phyloP scores from a whole-genome alignment of 1,284 basidiomycete genomes.

The Boletellus sp. region DNA sequence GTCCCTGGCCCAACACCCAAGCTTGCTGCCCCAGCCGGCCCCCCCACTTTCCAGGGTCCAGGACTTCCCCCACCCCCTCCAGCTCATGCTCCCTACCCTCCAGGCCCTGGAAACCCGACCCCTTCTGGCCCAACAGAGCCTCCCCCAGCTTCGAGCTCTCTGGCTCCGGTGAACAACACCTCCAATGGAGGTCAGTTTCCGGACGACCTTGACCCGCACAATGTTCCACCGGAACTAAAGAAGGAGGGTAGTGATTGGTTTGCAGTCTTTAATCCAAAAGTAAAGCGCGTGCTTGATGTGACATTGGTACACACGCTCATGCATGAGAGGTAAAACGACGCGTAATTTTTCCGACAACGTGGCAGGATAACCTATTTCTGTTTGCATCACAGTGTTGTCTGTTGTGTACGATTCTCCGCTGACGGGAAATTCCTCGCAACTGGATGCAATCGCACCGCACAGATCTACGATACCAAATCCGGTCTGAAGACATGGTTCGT shows the following conservation, averaged over 20 bases:
- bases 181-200: conserved; percentile 38
- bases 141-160: conserved; percentile 18
- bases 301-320: conserved; percentile 84
- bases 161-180: conserved; percentile 27
- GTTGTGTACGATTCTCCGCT: conserved; percentile 80
- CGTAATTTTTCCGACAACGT: background rate
- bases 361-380: conserved; percentile 10
- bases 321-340: conserved; percentile 79
- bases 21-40: conserved; percentile 28
- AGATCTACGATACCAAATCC: conserved; percentile 74
- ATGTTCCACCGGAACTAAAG: conserved; percentile 51
- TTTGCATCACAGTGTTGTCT: conserved; percentile 57
- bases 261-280: conserved; percentile 88
- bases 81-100: conserved; percentile 35
- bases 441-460: conserved; percentile 74
- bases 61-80: conserved; percentile 36
- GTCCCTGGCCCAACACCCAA: conserved; percentile 34
- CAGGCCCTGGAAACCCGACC: conserved; percentile 35
- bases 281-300: conserved; percentile 84
- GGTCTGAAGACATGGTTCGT: conserved; percentile 60
- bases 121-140: conserved; percentile 29
- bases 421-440: conserved; percentile 78
- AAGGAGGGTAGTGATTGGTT: conserved; percentile 95
- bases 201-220: conserved; percentile 47
- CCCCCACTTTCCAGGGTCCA: conserved; percentile 36